phyloP scores from a whole-genome alignment of 225 moss, liverwort and hornwort genomes.

The Rhytidiadelphus loreus region DNA sequence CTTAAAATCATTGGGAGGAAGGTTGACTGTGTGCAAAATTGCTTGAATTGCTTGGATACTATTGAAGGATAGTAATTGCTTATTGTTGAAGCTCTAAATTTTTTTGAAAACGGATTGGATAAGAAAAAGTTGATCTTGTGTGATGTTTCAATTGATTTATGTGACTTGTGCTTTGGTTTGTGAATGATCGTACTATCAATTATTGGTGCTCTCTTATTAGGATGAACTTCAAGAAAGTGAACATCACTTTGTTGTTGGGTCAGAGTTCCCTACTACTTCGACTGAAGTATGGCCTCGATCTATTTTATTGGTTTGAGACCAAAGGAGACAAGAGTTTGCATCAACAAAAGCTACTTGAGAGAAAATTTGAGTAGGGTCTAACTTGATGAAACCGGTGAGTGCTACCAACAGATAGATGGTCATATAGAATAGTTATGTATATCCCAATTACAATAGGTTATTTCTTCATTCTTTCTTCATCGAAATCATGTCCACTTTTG shows the following conservation, averaged over 20 bases:
- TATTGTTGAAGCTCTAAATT: neutral
- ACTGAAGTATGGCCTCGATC: neutral
- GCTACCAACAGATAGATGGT: rapidly evolving
- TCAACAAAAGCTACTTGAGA: neutral
- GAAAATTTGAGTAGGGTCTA: neutral
- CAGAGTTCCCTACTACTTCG: rapidly evolving
- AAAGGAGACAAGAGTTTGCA: neutral
- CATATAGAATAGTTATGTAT: rapidly evolving
- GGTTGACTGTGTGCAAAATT: neutral
- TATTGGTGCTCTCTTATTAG: neutral
- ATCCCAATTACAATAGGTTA: no score
- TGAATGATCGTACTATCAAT: neutral
- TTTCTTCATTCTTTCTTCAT: neutral
- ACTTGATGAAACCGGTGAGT: rapidly evolving
- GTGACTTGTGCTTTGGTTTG: neutral
- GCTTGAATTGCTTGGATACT: neutral
- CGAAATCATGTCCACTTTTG: neutral
- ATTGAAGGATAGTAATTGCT: neutral
- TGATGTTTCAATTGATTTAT: neutral
- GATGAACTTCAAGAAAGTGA: neutral
- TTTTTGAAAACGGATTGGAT: neutral
- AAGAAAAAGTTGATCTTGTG: neutral
- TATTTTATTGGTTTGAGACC: neutral
- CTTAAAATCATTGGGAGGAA: neutral
- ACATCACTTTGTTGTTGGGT: neutral